phyloP scores from a whole-genome alignment of 768 basidiomycete species.

The Amylocystis lapponica region DNA sequence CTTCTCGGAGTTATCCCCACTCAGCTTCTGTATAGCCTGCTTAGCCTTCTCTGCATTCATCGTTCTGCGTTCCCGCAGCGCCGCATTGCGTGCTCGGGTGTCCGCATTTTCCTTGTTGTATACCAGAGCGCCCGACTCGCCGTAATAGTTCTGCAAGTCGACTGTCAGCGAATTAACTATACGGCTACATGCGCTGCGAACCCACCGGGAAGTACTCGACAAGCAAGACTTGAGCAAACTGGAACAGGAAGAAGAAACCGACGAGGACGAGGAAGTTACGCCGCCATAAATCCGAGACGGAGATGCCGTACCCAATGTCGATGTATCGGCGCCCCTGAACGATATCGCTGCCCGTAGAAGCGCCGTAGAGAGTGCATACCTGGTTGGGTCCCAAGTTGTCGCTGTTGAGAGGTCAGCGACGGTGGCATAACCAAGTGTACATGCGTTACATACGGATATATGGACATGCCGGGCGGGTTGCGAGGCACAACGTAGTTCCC shows the following conservation, averaged over 20 bases:
- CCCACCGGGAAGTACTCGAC: slow-evolving; percentile 62
- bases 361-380: slow-evolving; percentile 72
- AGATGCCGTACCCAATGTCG: slow-evolving; percentile 43
- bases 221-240: slow-evolving; percentile 58
- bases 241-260: slow-evolving; percentile 66
- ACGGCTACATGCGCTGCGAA: slow-evolving; percentile 1
- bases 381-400: slow-evolving; percentile 58
- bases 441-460: slow-evolving; percentile 51
- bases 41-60: slow-evolving; percentile 20
- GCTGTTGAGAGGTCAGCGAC: slow-evolving; percentile 28
- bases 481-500: slow-evolving; percentile 62
- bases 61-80: slow-evolving; percentile 49
- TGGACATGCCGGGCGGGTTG: slow-evolving; percentile 46
- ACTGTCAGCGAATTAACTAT: slow-evolving; percentile 3
- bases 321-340: slow-evolving; percentile 64
- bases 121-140: slow-evolving; percentile 45
- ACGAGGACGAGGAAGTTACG: slow-evolving; percentile 66
- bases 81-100: slow-evolving; percentile 47
- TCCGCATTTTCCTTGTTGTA: slow-evolving; percentile 56
- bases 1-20: background rate
- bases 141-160: slow-evolving; percentile 41
- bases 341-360: slow-evolving; percentile 44
- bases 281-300: slow-evolving; percentile 52
- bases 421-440: slow-evolving; percentile 14
- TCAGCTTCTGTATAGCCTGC: slow-evolving; percentile 5